phyloP scores from a whole-genome alignment of 2,329 filamentous ascomycete genomes.

The Cercospora canescens region DNA sequence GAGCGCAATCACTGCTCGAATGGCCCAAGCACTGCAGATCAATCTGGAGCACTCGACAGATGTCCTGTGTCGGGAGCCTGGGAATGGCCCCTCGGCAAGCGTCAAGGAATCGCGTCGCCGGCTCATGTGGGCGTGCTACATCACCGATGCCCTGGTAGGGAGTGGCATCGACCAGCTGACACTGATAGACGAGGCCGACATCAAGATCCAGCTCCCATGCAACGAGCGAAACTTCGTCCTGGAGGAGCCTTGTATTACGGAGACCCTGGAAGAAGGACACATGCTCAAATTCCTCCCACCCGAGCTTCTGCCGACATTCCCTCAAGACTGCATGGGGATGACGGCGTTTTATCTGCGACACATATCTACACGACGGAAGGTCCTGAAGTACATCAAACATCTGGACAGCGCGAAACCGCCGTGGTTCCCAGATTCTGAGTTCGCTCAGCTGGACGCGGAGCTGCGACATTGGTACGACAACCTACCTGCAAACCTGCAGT shows the following conservation, averaged over 20 bases:
- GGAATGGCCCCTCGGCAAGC: slow-evolving; percentile 24
- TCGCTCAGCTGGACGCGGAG: slow-evolving; percentile 26
- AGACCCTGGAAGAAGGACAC: slow-evolving; percentile 25
- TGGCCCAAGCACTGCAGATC: slow-evolving; percentile 30
- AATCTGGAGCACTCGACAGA: slow-evolving; percentile 29
- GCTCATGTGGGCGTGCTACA: slow-evolving; percentile 31
- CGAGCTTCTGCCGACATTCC: slow-evolving; percentile 24
- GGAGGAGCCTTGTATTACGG: slow-evolving; percentile 28
- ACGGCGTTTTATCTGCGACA: slow-evolving; percentile 27
- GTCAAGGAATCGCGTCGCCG: slow-evolving; percentile 29
- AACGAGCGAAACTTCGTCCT: slow-evolving; percentile 29
- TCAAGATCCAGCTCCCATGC: slow-evolving; percentile 30
- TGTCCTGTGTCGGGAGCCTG: slow-evolving; percentile 26
- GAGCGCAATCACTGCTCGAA: slow-evolving; percentile 27
- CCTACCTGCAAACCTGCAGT: slow-evolving; percentile 27
- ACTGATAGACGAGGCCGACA: slow-evolving; percentile 27
- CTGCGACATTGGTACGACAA: slow-evolving; percentile 27
- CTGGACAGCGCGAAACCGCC: slow-evolving; percentile 25
- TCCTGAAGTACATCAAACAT: slow-evolving; percentile 29
- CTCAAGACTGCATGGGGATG: slow-evolving; percentile 29
- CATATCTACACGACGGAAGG: slow-evolving; percentile 26
- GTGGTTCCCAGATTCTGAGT: slow-evolving; percentile 27
- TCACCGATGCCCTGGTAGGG: slow-evolving; percentile 27
- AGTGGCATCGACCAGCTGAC: slow-evolving; percentile 29
- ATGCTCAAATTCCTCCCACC: slow-evolving; percentile 25